Evolutionary conservation across 257 asterid genomes (phyloP).

Genomic region (Nicotiana sylvestris): DNA sequence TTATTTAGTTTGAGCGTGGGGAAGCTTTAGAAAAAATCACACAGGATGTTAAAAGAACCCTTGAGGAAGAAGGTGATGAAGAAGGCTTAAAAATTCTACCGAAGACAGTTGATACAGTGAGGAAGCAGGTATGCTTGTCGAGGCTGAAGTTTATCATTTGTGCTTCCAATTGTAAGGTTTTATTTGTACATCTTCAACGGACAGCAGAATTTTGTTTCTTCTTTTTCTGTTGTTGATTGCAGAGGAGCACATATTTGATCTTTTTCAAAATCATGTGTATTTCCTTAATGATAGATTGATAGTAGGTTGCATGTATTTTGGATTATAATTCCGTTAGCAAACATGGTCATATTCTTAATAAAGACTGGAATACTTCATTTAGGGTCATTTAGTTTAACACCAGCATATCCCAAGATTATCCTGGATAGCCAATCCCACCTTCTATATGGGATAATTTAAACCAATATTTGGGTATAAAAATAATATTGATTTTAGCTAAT

Average conservation of each 20-base stretch:
- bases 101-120: constrained; percentile 79
- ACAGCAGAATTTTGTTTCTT: background rate
- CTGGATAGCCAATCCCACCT: too few relatives aligned
- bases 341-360: background rate
- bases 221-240: background rate
- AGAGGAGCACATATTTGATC: background rate
- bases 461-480: too few relatives aligned
- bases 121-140: constrained; percentile 66
- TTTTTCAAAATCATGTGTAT: background rate
- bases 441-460: too few relatives aligned
- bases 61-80: constrained; percentile 77
- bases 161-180: background rate
- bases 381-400: too few relatives aligned
- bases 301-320: background rate
- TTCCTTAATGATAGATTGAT: background rate
- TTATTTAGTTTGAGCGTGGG: constrained; percentile 81
- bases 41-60: constrained; percentile 58
- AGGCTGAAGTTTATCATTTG: constrained; percentile 2
- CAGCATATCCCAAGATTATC: too few relatives aligned
- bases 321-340: background rate
- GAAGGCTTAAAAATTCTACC: constrained; percentile 75
- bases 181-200: background rate
- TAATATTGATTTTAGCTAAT: too few relatives aligned
- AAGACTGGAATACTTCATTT: background rate
- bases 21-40: constrained; percentile 87